Evolutionary conservation across 805 yeast species (phyloP), one percentile per base, ranked within the genome.

Genomic region (Saccharomycodes ludwigii): DNA sequence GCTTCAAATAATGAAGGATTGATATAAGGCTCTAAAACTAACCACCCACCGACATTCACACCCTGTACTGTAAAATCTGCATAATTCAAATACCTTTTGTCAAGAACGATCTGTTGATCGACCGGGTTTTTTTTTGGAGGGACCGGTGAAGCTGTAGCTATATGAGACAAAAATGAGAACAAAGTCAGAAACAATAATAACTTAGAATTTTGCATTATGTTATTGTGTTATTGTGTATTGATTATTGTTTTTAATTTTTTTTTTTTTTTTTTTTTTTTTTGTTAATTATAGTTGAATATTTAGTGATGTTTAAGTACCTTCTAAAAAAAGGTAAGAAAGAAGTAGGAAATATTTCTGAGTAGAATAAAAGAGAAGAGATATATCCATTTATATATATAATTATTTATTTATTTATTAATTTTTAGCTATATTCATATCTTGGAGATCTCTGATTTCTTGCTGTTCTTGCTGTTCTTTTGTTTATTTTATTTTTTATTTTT

Each of bases 41-140:
- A 66, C 95, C 95, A 84, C 28, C 94, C 94, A 40, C 95, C 95
- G 20, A 84, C 57, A 48, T 79, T 78, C 30, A 84, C 84, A 44
- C 95, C 95, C 13, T 20, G 15, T 5, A 25, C 17, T 13, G 12
- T 6, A 25, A 9, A 4, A 5, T 18, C 25, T 68, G 52, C 25
- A 69, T 55, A 16, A 48, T 31, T 18, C 10, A 14, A 10, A 16
- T 25, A 25, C 9, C 17, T 12, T 15, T 19, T 15, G 10, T 25
- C 17, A 13, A n/a, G 15, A 16, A 11, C 15, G 13, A 15, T 16
- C 17, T 25, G 28, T 4, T 16, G 9, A 25, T 25, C 28, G 19
- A 10, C 12, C 13, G 8, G 13, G n/a, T 25, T 10, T 25, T 25
- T 25, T 16, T 25, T 25, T 11, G 10, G 17, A 14, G 17, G 12